Evolutionary conservation across 805 yeast species (phyloP).

Genomic region (Maudiozyma serrabonitensis): DNA sequence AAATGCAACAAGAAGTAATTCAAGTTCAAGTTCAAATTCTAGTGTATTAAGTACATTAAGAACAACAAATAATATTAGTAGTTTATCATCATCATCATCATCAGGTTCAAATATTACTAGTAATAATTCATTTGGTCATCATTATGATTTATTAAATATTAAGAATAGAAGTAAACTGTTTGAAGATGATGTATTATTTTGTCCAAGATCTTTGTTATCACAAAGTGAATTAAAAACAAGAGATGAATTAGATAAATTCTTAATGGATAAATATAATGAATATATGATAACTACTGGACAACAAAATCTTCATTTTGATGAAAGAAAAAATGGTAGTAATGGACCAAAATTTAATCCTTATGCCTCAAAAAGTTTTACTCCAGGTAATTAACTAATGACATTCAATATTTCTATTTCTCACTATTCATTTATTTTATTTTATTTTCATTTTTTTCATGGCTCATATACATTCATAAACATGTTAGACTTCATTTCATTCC

Average conservation of each 20-base stretch:
- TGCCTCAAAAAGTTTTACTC: constrained; percentile 54
- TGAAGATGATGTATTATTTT: constrained; percentile 26
- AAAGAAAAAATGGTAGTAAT: background rate
- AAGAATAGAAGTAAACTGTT: constrained; percentile 23
- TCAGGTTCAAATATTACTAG: background rate
- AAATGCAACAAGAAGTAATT: constrained; percentile 9
- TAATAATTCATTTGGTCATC: constrained; percentile 1
- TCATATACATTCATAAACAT: too few species aligned
- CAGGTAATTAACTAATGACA: constrained; percentile 23
- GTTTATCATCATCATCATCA: background rate
- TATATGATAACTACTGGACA: constrained; percentile 1
- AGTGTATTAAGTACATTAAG: background rate
- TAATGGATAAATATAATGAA: constrained; percentile 6
- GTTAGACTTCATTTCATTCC: background rate
- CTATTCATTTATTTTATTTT: background rate
- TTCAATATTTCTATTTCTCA: background rate
- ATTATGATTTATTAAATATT: constrained; percentile 10
- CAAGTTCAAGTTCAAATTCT: constrained; percentile 7
- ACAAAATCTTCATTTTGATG: background rate
- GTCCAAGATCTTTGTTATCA: constrained; percentile 25
- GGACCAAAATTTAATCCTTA: constrained; percentile 48
- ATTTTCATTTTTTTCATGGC: too few species aligned
- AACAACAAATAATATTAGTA: background rate
- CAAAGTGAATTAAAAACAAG: constrained; percentile 20
- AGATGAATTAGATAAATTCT: constrained; percentile 19